phyloP scores from a whole-genome alignment of 805 yeast genomes.

The Candida ulmi region DNA sequence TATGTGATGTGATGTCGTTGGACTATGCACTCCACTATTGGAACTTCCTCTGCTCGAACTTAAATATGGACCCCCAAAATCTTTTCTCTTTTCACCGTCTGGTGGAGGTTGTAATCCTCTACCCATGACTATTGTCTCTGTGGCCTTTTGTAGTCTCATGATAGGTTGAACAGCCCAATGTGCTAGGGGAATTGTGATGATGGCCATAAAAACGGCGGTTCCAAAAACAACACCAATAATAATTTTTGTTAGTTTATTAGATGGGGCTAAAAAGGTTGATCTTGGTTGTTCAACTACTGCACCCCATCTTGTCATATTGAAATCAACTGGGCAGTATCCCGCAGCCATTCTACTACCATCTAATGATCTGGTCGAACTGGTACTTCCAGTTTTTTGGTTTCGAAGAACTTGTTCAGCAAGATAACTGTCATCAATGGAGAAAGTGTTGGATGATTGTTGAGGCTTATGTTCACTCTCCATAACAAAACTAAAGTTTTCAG shows the following conservation, averaged over 20 bases:
- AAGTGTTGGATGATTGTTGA: too few species aligned
- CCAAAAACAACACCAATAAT: conserved; percentile 77
- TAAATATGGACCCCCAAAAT: conserved; percentile 3
- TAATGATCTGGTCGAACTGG: conserved; percentile 31
- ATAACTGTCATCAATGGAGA: conserved; percentile 16
- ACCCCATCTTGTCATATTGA: conserved; percentile 55
- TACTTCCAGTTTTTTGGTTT: conserved; percentile 35
- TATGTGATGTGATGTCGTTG: conserved; percentile 1
- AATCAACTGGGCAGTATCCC: conserved; percentile 46
- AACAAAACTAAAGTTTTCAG: conserved; percentile 32
- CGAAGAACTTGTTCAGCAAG: conserved; percentile 31
- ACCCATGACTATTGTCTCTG: conserved; percentile 49
- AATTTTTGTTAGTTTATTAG: conserved; percentile 54
- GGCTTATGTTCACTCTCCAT: too few species aligned
- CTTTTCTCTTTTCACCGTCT: conserved; percentile 3
- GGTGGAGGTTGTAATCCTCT: conserved; percentile 28
- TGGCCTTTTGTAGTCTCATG: conserved; percentile 70
- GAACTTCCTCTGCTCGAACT: conserved; percentile 10
- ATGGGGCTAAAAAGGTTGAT: conserved; percentile 55
- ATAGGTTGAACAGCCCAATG: conserved; percentile 84
- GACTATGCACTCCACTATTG: background rate
- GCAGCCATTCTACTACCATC: conserved; percentile 40
- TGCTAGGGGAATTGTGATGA: conserved; percentile 77
- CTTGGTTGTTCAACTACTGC: conserved; percentile 64
- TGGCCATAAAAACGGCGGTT: conserved; percentile 65